Conservation (phyloP, 2,329 filamentous ascomycete species). For the Monosporascus ibericus region DNA sequence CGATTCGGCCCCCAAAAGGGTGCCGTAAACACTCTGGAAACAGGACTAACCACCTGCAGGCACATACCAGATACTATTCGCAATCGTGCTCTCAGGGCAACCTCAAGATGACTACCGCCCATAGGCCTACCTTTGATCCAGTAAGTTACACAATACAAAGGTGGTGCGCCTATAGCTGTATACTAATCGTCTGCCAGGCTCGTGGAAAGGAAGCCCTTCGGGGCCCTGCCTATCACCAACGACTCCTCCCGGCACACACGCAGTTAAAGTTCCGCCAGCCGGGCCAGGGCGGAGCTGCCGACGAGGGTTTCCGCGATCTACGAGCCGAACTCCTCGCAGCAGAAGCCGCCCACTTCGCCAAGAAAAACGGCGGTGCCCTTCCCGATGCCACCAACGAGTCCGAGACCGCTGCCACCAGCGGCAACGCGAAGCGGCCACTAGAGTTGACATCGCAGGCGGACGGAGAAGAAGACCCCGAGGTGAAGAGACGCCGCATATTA, state of each 20-base stretch:
- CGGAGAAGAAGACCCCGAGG: conserved; percentile 63
- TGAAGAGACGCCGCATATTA: conserved; percentile 79
- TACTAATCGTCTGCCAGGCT: conserved; percentile 49
- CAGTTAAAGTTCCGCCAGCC: conserved; percentile 84
- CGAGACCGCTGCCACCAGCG: conserved; percentile 27
- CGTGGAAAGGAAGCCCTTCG: conserved; percentile 91
- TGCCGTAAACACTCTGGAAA: too few species aligned
- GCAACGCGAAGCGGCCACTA: conserved; percentile 57
- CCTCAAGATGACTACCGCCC: conserved; percentile 59
- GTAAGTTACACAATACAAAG: conserved; percentile 39
- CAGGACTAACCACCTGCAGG: neutral
- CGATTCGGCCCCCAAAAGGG: too few species aligned
- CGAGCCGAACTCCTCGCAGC: conserved; percentile 84
- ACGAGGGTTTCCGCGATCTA: conserved; percentile 67
- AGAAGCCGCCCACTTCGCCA: conserved; percentile 81
- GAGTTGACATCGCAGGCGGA: conserved; percentile 39
- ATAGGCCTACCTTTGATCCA: conserved; percentile 93
- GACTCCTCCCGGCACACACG: conserved; percentile 88
- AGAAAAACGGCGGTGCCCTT: conserved; percentile 62
- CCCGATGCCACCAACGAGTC: conserved; percentile 41
- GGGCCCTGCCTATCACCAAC: conserved; percentile 92
- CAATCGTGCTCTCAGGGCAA: conserved; percentile 1
- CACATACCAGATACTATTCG: neutral
- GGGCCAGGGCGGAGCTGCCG: conserved; percentile 83
- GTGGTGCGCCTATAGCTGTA: neutral